Evolutionary conservation across 108 stramenopile genomes (phyloP), one percentile per base, ranked within the genome.

Genomic region (Schizochytrium sp.): DNA sequence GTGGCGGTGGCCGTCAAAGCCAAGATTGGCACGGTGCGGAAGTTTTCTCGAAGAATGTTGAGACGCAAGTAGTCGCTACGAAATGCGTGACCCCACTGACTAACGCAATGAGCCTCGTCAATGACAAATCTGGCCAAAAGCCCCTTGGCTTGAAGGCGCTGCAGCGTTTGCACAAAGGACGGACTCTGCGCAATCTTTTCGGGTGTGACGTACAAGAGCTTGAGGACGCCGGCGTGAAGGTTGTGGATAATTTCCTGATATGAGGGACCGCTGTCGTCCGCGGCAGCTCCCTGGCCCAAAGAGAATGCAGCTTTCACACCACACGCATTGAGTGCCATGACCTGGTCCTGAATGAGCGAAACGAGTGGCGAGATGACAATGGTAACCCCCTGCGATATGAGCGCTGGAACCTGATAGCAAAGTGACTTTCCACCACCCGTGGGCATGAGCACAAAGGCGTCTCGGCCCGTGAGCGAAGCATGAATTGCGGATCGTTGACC

Each of bases 1-100:
- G 97, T 96, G 23, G 99, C 99, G n/a, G 99, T 99, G 14, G 99
- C 99, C 23, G 99, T 99, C 57, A 99, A 93, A 1, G 98, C 97
- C 95, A 99, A 96, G 44, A 99, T 90, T 8, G 99, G 98, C 5
- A 98, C 96, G 63, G 92, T 93, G n/a, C 97, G 99, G 72, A 96
- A 99, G 18, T 97, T 95, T 43, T 87, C 87, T 58, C 98, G 93
- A 4, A 99, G 91, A 29, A 90, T 69, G 23, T 94, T 93, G 58
- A 99, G 91, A 58, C 95, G 88, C 58, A 95, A 94, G 92, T 99
- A 99, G 89, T 99, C 99, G 28, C 51, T 83, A 12, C 93, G 95
- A 91, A 98, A 98, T 92, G 97, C 97, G 93, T 99, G 97, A 58
- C 98, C 98, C 97, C 96, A 97, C 60, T 94, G 92, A 48, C 94